Evolutionary conservation across 306 rosid genomes (phyloP), one percentile per base, ranked within the genome.

Genomic region (Ochetophila trinervis): DNA sequence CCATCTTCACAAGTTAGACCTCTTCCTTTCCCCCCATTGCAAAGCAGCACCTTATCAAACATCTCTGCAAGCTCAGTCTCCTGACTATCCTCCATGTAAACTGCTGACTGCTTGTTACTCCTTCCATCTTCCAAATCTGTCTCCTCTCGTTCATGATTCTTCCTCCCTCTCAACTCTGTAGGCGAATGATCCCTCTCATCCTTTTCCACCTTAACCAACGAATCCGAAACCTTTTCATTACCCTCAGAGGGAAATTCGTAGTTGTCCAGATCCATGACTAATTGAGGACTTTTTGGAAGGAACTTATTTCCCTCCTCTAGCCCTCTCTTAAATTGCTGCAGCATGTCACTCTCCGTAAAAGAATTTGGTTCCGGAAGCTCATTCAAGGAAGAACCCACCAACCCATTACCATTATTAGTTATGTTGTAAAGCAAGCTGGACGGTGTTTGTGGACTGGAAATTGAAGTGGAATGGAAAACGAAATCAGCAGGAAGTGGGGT

Each of bases 251-350:
- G 50, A 40, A 63, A 66, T 11, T 21, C n/a, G 16, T 53, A 55
- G 8, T 18, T 76, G 72, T 78, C 85, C 50, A 71, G 6, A 48
- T 72, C 71, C 73, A 77, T 47, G 63, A 57, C 56, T 63, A 86
- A 57, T 3, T 68, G 86, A 65, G 70, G 77, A 63, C 1, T 72
- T 71, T 71, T 82, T 18, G 87, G 93, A 17, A 87, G 87, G 60
- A 87, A 87, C 80, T 82, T 87, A 50, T 11, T 81, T 44, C 80
- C 93, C 72, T 84, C 93, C 69, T 87, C 89, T 32, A 77, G 57
- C 35, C 95, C 95, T 67, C 70, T 79, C 73, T 85, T 79, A 66
- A 84, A 82, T 60, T 82, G 90, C 76, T 76, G 45, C 15, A 80
- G 60, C 15, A 85, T 78, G 14, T 88, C 90, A 53, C 67, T 83